Base-by-base conservation (phyloP, 495 filamentous ascomycete genomes). In the Articulospora tetracladia region DNA sequence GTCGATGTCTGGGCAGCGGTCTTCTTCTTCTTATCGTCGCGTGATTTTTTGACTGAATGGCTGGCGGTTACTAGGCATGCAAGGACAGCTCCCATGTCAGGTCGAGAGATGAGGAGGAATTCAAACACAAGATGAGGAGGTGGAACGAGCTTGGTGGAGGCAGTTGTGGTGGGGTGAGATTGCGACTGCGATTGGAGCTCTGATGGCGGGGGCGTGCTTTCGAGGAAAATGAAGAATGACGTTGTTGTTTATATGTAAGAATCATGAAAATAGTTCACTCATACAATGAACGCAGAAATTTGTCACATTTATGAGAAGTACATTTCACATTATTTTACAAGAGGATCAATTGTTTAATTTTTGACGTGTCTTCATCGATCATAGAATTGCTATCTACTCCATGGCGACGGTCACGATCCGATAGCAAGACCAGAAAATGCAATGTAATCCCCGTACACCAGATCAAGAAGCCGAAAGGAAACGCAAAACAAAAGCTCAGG, bases 391-490 rank as follows among this genome's bases (percentile, higher is more conserved):
- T 61, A 63, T 48, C 53, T 59, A 68, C 53, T 62, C 49, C 61
- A 68, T 64, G 55, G 36, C 44, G 39, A 62, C 49, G 30, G 36
- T 59, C 60, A 72, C 60, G 17, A 17, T 17, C 39, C 15, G 30
- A 34, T 7, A 44, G 39, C 15, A 7, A 73, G 70, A 76, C 69
- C 69, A 68, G 70, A 74, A 74, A 76, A 64, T 64, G 58, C 57
- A 44, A 65, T 62, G 60, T 61, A 75, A 72, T 65, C 68, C 79
- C 69, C 62, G 72, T 69, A 73, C 69, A 72, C 80, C 77, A 68
- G 66, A 79, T 79, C 77, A 78, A 74, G 75, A 77, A 81, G 78
- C 79, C 75, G 17, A 83, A 77, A 69, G 79, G 79, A 83, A 77
- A 79, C 74, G 76, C 65, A 77, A 72, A 71, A 49, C 58, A 64